These are phyloP conservation scores for Globisporangium parvum DNA, from an alignment of 352 stramenopile genomes.

Conservation along the genomic window DNA sequence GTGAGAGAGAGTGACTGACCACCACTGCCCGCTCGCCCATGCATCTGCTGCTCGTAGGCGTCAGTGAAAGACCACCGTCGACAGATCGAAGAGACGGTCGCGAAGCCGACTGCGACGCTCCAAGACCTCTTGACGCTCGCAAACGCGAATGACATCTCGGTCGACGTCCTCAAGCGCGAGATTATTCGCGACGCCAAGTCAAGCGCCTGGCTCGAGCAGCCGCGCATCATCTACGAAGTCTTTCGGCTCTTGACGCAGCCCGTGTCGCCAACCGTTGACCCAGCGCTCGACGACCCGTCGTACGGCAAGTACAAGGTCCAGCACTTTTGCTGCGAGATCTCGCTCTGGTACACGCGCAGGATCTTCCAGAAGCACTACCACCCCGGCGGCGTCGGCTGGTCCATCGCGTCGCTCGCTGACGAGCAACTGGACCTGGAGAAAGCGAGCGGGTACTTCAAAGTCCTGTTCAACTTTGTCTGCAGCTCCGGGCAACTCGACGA, in stretches of 20 bases:
- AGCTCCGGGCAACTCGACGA: conserved; percentile 58
- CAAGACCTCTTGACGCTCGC: conserved; percentile 61
- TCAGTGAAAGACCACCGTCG: conserved; percentile 80
- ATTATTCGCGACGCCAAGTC: conserved; percentile 70
- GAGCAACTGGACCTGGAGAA: conserved; percentile 49
- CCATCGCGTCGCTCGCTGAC: conserved; percentile 24
- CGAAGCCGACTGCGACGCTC: conserved; percentile 46
- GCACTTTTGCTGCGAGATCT: conserved; percentile 81
- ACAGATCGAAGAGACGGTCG: conserved; percentile 79
- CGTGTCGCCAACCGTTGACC: conserved; percentile 18
- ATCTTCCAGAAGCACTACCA: conserved; percentile 66
- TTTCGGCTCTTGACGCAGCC: conserved; percentile 64
- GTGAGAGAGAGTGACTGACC: neutral
- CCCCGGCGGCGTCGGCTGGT: conserved; percentile 28
- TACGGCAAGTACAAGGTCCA: conserved; percentile 82
- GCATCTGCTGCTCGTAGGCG: conserved; percentile 31
- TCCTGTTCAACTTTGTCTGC: conserved; percentile 82
- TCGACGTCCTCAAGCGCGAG: conserved; percentile 75
- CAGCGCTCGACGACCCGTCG: conserved; percentile 44
- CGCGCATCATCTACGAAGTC: conserved; percentile 78
- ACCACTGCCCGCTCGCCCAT: neutral
- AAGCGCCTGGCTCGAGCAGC: conserved; percentile 64
- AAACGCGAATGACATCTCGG: conserved; percentile 53
- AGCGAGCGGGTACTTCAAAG: conserved; percentile 66
- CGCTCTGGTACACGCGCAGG: conserved; percentile 63